A percentile compares a stretch with the other conserved stretches of the same genome.
phyloP scores from a whole-genome alignment of 2,329 filamentous ascomycete genomes.

The Pseudocercospora eumusae region DNA sequence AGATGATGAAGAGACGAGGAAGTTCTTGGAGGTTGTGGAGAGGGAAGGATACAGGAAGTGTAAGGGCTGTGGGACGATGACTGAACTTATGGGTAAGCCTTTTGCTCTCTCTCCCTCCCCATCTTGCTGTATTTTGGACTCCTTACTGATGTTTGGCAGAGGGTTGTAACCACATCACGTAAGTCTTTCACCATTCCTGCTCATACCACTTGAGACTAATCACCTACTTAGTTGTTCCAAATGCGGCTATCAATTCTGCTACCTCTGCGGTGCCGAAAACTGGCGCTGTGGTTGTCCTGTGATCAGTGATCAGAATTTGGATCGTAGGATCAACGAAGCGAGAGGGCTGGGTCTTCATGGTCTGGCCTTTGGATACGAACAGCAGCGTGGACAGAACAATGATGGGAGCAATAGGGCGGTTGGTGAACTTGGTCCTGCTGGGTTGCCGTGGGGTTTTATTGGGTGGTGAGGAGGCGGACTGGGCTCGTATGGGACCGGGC shows the following conservation, averaged over 20 bases:
- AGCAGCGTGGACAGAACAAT: not conserved
- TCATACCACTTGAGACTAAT: too few species aligned
- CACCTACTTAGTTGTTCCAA: not conserved
- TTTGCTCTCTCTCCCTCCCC: too few species aligned
- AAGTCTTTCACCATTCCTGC: not conserved
- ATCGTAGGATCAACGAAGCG: not conserved
- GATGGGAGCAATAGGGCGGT: not conserved
- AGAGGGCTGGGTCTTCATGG: not conserved
- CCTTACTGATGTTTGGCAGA: not conserved
- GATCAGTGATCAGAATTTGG: not conserved
- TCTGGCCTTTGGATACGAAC: not conserved
- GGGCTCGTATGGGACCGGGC: too few species aligned
- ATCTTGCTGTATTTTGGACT: too few species aligned
- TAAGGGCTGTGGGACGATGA: not conserved
- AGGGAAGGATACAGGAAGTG: not conserved
- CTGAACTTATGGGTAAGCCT: not conserved
- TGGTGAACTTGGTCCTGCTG: too few species aligned
- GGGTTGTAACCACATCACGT: not conserved
- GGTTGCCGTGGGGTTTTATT: too few species aligned
- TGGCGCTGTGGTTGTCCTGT: not conserved
- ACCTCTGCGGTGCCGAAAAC: not conserved
- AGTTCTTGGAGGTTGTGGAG: not conserved
- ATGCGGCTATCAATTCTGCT: not conserved
- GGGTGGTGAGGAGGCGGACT: too few species aligned
- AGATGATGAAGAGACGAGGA: not conserved